Evolutionary conservation across 164 flowering plant genomes (phyloP).

Genomic region (Tetracentron sinense): DNA sequence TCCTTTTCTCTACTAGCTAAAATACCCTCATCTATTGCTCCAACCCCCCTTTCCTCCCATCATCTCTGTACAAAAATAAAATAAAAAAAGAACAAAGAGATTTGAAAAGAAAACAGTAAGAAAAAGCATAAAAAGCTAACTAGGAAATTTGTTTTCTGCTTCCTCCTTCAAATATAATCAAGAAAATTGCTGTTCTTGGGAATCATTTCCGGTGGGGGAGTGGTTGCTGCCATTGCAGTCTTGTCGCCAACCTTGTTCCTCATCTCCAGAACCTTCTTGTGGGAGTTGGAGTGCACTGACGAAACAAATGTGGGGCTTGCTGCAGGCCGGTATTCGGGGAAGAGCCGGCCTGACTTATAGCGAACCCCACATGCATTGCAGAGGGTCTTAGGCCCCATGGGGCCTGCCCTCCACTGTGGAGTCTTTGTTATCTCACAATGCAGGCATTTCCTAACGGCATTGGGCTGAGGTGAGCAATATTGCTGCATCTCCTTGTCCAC

Average conservation of each 20-base stretch:
- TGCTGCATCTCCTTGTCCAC: conserved; percentile 13
- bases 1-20: conserved; percentile 24
- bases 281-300: conserved; percentile 77
- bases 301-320: conserved; percentile 74
- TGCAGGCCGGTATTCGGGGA: conserved; percentile 97
- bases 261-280: conserved; percentile 90
- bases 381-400: too few species aligned
- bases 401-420: conserved; percentile 96
- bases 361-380: conserved; percentile 93
- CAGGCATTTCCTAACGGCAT: conserved; percentile 62
- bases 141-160: too few species aligned
- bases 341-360: too few species aligned
- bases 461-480: conserved; percentile 9
- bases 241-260: conserved; percentile 34
- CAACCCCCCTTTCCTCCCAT: conserved; percentile 25
- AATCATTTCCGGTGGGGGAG: conserved; percentile 21
- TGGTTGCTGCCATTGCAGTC: not conserved
- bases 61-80: conserved; percentile 48
- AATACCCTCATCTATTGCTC: too few species aligned
- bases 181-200: conserved; percentile 25
- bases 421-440: conserved; percentile 94
- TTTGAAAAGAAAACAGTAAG: conserved; percentile 14
- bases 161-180: conserved; percentile 29
- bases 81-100: conserved; percentile 43
- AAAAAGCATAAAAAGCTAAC: not conserved